Base-by-base conservation (phyloP, 345 rosid genomes). In the Pistacia integerrima region DNA sequence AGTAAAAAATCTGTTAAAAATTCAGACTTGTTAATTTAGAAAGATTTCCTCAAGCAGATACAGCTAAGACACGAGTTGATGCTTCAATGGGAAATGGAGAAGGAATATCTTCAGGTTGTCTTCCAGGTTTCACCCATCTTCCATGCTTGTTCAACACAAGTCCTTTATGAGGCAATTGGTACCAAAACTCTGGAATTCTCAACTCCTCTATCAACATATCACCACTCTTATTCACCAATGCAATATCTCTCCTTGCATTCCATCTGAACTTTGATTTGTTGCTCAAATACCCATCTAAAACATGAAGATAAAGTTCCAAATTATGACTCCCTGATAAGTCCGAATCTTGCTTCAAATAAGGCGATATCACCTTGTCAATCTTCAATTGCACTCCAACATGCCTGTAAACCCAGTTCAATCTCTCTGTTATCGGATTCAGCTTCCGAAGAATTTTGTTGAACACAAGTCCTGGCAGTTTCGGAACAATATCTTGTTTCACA, bases 41-140 rank as follows among this genome's bases (percentile, higher is more conserved):
- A 36, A 36, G 41, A 36, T 36, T 5, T 36, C 3, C 41, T 36
- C 5, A 38, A 5, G 41, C 0, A 36, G 41, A 36, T 36, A 36
- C 5, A 71, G 33, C 14, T 25, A 61, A 64, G 22, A 28, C 16
- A 61, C 2, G 36, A 48, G 13, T 62, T 2, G 30, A 52, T 16
- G 33, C 54, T 48, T 62, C 33, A 18, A 22, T 61, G 59, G 69
- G 49, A 44, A 60, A 64, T 0, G 98, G 94, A 54, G 92, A 89
- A 65, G 98, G 97, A 67, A 90, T 82, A 52, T 93, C 92, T 86
- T 93, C 93, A 0, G 85, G 84, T 6, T 83, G 81, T 72, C 94
- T 90, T 25, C 79, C 79, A 1, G 91, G 95, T 79, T 87, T 90
- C 44, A 90, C 92, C 92, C 95, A 93, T 75, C 95, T 80, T 1